Evolutionary conservation across 805 yeast species (phyloP).

Genomic region (Starmerella etchellsii): DNA sequence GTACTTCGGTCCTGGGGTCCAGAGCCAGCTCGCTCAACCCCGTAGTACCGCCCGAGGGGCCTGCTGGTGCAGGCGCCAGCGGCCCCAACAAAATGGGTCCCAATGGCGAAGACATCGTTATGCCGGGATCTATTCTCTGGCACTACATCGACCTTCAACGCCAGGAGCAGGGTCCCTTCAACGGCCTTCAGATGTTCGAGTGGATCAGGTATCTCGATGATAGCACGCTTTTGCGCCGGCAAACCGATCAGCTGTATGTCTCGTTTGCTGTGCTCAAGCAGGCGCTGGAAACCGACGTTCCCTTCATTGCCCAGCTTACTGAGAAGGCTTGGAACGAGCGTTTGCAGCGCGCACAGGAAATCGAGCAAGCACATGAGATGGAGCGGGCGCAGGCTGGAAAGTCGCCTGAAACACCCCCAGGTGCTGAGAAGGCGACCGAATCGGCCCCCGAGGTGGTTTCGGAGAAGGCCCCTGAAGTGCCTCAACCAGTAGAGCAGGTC

Average conservation of each 20-base stretch:
- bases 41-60: not conserved
- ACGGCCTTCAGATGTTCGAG: slow-evolving; percentile 58
- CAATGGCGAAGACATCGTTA: not conserved
- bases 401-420: no score
- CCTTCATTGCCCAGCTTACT: slow-evolving; percentile 36
- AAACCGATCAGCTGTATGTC: slow-evolving; percentile 38
- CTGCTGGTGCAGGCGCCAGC: not conserved
- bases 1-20: no score
- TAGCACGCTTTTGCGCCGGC: slow-evolving; percentile 46
- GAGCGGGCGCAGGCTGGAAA: no score
- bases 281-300: slow-evolving; percentile 40
- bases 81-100: not conserved
- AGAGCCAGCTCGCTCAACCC: no score
- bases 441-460: no score
- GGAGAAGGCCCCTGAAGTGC: not conserved
- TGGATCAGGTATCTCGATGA: slow-evolving; percentile 44
- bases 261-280: slow-evolving; percentile 43
- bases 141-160: slow-evolving; percentile 58
- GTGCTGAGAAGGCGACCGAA: no score
- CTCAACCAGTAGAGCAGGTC: no score
- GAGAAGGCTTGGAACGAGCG: slow-evolving; percentile 14
- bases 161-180: slow-evolving; percentile 70
- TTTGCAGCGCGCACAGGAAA: not conserved
- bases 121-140: slow-evolving; percentile 35
- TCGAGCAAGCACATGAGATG: no score